Base-by-base conservation (phyloP, 2,329 filamentous ascomycete genomes). In the Trichoderma gracile region DNA sequence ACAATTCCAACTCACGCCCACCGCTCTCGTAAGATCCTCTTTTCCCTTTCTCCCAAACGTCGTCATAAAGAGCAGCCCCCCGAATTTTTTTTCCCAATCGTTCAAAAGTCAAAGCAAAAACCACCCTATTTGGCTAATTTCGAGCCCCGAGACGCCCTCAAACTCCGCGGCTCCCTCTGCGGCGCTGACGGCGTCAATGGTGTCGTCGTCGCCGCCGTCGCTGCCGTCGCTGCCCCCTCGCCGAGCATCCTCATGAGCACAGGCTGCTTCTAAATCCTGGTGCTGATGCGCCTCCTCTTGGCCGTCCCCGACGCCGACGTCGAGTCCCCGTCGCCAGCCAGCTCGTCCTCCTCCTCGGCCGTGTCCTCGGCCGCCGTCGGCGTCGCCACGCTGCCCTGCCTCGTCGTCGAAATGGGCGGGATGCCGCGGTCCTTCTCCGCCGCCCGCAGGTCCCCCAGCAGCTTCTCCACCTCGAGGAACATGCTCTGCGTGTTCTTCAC, bases 401-500 rank as follows among this genome's bases (percentile, higher is more conserved):
- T 72, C 14, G 72, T 72, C 23, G 71, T 69, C 10, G 74, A 74
- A 23, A 72, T 72, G 3, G 75, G 74, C 19, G 76, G 77, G 3
- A 73, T 76, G 38, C 74, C 76, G 4, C 77, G 74, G 49, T 85
- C 81, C 66, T 83, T 83, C 72, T 96, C 90, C 1, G 89, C 90
- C 60, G 87, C 89, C 33, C 92, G 86, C 81, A 93, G 89, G 69
- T 90, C 88, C 45, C 85, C 86, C 17, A 96, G 84, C 21, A 90
- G 85, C 73, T 89, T 88, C 78, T 96, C 90, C 1, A 96, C 91
- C 75, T 94, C 91, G 65, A 90, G 84, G 71, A 92, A 96, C 93
- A 97, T 97, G 75, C 92, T 90, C 64, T 89, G 83, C 1, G 93
- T 93, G 73, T 96, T 92, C 65, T 91, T 89, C 38, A 97, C 93